A percentile compares a stretch with the other conserved stretches of the same genome.
phyloP scores from a whole-genome alignment of 169 alveolate species.

The Fabrea salina region DNA sequence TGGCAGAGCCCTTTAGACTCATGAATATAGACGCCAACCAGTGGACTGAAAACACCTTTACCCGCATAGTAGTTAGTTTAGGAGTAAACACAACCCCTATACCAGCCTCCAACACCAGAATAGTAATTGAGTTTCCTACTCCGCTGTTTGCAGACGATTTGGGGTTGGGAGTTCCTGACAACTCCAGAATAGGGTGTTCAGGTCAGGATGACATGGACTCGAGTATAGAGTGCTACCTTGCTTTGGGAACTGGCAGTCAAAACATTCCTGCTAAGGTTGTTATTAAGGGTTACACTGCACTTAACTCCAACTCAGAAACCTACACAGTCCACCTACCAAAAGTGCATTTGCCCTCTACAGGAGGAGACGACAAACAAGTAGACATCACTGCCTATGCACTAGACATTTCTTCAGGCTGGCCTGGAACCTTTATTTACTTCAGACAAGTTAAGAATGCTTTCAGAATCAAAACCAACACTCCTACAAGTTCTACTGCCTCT shows the following conservation, averaged over 20 bases:
- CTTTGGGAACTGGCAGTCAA: not conserved
- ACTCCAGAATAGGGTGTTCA: not conserved
- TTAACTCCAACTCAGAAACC: not conserved
- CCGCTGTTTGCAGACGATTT: constrained; percentile 15
- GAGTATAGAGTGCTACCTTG: not conserved
- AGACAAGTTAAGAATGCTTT: not conserved
- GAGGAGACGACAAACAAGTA: constrained; percentile 12
- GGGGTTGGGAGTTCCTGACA: constrained; percentile 25
- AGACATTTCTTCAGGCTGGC: constrained; percentile 17
- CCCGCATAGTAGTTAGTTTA: not conserved
- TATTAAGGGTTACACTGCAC: not conserved
- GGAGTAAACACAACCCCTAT: not conserved
- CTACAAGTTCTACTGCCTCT: not conserved
- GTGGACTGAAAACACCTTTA: constrained; percentile 7
- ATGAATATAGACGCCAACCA: not conserved
- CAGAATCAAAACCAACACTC: constrained; percentile 11
- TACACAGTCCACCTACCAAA: constrained; percentile 8
- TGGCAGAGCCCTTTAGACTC: not conserved
- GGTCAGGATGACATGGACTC: not conserved
- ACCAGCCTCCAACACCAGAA: not conserved
- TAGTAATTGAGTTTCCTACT: constrained; percentile 24
- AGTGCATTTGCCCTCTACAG: constrained; percentile 16
- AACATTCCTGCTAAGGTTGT: constrained; percentile 8
- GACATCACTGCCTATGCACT: not conserved
- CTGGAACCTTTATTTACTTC: not conserved